Evolutionary conservation across 1,284 basidiomycete genomes (phyloP), one percentile per base, ranked within the genome.

Genomic region (Laetiporus sulphureus): DNA sequence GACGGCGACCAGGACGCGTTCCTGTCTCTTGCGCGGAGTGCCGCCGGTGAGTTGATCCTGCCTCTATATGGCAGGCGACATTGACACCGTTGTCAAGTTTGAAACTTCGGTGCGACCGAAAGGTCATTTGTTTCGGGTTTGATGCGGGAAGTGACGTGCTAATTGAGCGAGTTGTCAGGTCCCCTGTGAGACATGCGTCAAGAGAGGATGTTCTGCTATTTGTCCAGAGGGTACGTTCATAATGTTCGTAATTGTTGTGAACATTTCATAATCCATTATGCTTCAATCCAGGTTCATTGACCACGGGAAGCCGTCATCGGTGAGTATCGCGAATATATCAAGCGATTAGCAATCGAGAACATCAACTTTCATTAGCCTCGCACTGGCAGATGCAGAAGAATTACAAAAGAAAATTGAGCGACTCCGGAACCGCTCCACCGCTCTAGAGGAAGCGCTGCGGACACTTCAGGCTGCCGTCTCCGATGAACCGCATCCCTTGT

Each of bases 1-100:
- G 68, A 36, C 62, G 65, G 43, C 68, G 68, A 41, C 72, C 72
- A 5, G 72, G 72, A 13, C 57, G 74, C 20, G 67, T 66, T 10
- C 78, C 81, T 5, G 81, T 83, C 8, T 78, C 79, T 15, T 85
- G 83, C 54, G 80, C 81, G 5, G 82, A 86, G 63, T 86, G 82
- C 58, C 68, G 83, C 48, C 66, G 73, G 73, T 73, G 39, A 45
- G 65, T 56, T 27, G 32, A 20, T 22, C 40, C 34, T 34, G 45
- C 45, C 34, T 41, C 42, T 36, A 32, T 37, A 42, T 38, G 35
- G 38, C 41, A 38, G 45, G 41, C 35, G 36, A 38, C n/a, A n/a
- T n/a, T n/a, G n/a, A n/a, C n/a, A n/a, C n/a, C n/a, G n/a, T n/a
- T 24, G 7, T 24, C 3, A 42, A 76, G 84, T 42, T 66, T 87